Evolutionary conservation across 2,329 filamentous ascomycete species (phyloP).

Genomic region (Aspergillus sp.): DNA sequence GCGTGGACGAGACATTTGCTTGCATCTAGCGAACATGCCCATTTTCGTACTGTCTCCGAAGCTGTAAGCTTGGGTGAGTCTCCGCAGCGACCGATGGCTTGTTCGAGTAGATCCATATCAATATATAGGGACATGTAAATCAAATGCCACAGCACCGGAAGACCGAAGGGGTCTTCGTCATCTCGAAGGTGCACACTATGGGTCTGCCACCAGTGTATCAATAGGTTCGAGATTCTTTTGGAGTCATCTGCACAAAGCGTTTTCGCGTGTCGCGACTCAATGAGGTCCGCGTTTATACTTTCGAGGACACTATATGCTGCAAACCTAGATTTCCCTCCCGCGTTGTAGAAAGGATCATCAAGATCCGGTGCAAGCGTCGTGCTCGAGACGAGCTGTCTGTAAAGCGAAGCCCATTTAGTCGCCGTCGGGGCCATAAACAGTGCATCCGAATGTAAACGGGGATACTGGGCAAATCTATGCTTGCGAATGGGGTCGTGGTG

Average conservation of each 20-base stretch:
- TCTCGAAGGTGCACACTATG: slow-evolving; percentile 8
- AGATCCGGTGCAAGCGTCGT: neutral
- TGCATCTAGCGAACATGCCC: slow-evolving; percentile 13
- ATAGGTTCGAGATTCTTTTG: slow-evolving; percentile 4
- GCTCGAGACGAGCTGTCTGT: neutral
- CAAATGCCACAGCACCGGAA: slow-evolving; percentile 30
- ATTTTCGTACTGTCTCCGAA: neutral
- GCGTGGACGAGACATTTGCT: slow-evolving; percentile 18
- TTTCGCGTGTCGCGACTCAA: slow-evolving; percentile 19
- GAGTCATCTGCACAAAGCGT: slow-evolving; percentile 6
- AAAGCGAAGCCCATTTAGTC: slow-evolving; percentile 12
- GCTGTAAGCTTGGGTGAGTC: neutral
- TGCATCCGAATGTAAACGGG: slow-evolving; percentile 15
- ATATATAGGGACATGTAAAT: slow-evolving; percentile 27
- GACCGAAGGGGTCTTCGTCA: slow-evolving; percentile 18
- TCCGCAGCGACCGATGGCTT: slow-evolving; percentile 27
- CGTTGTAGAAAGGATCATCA: neutral
- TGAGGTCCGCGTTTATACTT: slow-evolving; percentile 17
- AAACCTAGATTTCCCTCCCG: neutral
- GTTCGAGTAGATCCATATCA: slow-evolving; percentile 28
- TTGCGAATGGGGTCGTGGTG: slow-evolving; percentile 18
- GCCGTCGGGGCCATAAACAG: slow-evolving; percentile 17
- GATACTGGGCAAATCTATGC: slow-evolving; percentile 6
- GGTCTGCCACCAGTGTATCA: slow-evolving; percentile 23
- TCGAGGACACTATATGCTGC: neutral